phyloP scores from a whole-genome alignment of 2,329 filamentous ascomycete species.

The Achaetomium macrosporum region DNA sequence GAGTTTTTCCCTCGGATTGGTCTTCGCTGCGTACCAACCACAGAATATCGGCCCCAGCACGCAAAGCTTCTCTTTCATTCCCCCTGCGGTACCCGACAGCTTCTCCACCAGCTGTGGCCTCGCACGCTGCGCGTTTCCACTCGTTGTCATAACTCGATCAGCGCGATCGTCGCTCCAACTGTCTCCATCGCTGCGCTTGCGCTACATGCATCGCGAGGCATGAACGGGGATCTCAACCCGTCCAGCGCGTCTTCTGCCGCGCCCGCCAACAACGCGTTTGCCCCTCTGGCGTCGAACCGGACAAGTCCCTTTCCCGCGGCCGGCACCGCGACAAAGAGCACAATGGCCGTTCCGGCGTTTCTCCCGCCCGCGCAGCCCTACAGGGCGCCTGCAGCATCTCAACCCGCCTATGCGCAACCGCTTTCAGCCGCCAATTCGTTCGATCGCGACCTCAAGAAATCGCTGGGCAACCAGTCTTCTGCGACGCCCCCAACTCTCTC shows the following conservation, averaged over 20 bases:
- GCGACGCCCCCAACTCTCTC: constrained; percentile 32
- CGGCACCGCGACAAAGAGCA: constrained; percentile 27
- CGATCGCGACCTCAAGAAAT: constrained; percentile 39
- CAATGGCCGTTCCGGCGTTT: constrained; percentile 43
- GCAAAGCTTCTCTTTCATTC: constrained; percentile 3
- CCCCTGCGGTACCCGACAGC: constrained; percentile 15
- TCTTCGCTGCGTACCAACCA: constrained; percentile 12
- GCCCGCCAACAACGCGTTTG: constrained; percentile 33
- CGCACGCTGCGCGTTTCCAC: constrained; percentile 18
- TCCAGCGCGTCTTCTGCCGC: constrained; percentile 25
- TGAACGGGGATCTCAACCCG: constrained; percentile 28
- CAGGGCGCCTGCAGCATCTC: constrained; percentile 30
- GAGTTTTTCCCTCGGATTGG: constrained; percentile 9
- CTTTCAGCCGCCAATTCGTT: constrained; percentile 31
- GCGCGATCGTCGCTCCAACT: constrained; percentile 28
- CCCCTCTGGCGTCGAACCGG: constrained; percentile 29
- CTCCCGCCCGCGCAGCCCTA: constrained; percentile 37
- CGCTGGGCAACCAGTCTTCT: constrained; percentile 37
- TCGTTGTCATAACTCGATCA: constrained; percentile 27
- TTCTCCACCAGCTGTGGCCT: constrained; percentile 17
- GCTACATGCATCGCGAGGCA: constrained; percentile 31
- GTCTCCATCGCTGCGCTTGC: constrained; percentile 22
- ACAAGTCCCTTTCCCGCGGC: constrained; percentile 30
- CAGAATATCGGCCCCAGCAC: not conserved
- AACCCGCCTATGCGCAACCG: constrained; percentile 31